Percentiles rank a stretch among this genome's conserved stretches.
Evolutionary conservation across 2,329 filamentous ascomycete species (phyloP).

Genomic region (Septoria petroselini): DNA sequence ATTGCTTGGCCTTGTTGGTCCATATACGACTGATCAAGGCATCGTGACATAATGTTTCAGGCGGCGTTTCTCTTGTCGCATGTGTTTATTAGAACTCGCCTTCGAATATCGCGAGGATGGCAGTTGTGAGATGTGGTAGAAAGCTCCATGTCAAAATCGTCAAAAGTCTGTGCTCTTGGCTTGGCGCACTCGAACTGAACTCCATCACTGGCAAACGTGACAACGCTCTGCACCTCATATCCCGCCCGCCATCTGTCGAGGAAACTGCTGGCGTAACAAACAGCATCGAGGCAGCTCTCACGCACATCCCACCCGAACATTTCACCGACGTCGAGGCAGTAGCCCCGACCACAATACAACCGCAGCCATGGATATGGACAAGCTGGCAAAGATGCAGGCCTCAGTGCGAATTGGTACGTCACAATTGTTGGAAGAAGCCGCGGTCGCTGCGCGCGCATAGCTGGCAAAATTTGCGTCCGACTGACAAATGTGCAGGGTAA

Average conservation of each 20-base stretch:
- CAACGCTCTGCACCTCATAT: slow-evolving; percentile 9
- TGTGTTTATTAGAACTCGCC: too few relatives aligned
- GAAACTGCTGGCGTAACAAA: slow-evolving; percentile 25
- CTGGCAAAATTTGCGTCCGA: slow-evolving; percentile 1
- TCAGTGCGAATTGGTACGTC: slow-evolving; percentile 67
- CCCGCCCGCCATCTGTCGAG: slow-evolving; percentile 24
- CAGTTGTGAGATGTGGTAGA: too few relatives aligned
- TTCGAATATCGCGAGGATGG: too few relatives aligned
- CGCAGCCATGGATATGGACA: slow-evolving; percentile 60
- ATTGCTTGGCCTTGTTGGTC: too few relatives aligned
- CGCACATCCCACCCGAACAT: slow-evolving; percentile 2
- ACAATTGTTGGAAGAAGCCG: not conserved
- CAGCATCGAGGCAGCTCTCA: slow-evolving; percentile 24
- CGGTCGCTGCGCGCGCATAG: not conserved
- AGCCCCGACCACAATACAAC: slow-evolving; percentile 13
- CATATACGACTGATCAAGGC: too few relatives aligned
- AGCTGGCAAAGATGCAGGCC: slow-evolving; percentile 64
- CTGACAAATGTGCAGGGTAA: slow-evolving; percentile 38
- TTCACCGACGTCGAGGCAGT: slow-evolving; percentile 13
- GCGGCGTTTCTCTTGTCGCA: too few relatives aligned
- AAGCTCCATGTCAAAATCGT: too few relatives aligned
- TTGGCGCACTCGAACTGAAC: too few relatives aligned
- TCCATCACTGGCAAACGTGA: slow-evolving; percentile 4
- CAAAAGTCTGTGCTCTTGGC: too few relatives aligned
- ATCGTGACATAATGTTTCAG: too few relatives aligned